phyloP scores from a whole-genome alignment of 129 eudicot genomes.

The Kitagawia praeruptora region DNA sequence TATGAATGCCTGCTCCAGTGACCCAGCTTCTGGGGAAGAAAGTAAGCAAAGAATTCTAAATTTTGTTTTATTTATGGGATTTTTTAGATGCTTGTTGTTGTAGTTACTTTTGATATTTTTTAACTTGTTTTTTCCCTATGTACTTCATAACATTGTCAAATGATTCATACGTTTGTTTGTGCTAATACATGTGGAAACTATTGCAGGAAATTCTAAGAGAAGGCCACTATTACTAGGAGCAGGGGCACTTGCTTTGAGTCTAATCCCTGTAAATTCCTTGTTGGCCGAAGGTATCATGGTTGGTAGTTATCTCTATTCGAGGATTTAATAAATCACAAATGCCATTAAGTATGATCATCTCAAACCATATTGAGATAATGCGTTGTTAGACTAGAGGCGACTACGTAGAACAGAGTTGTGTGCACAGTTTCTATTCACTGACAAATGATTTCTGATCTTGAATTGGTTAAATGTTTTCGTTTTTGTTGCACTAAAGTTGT shows the following conservation, averaged over 20 bases:
- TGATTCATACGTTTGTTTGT: neutral
- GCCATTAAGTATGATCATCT: neutral
- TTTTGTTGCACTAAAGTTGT: constrained; percentile 4
- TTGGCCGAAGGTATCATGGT: constrained; percentile 61
- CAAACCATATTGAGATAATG: neutral
- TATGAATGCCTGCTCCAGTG: constrained; percentile 31
- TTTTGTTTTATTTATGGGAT: neutral
- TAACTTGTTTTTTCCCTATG: neutral
- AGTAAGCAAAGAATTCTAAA: constrained; percentile 22
- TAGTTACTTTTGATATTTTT: neutral
- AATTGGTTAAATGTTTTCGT: neutral
- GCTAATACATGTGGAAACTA: neutral
- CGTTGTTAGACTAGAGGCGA: neutral
- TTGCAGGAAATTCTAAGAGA: constrained; percentile 44
- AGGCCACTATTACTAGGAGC: constrained; percentile 57
- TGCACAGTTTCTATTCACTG: neutral
- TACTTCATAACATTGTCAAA: neutral
- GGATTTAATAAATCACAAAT: neutral
- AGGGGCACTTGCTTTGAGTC: constrained; percentile 49
- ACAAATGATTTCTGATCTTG: neutral
- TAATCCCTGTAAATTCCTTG: constrained; percentile 41
- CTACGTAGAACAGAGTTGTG: neutral
- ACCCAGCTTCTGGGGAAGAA: constrained; percentile 24
- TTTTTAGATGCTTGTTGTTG: neutral
- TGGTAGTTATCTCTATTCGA: constrained; percentile 1